Evolutionary conservation across 2,329 filamentous ascomycete genomes (phyloP).

Genomic region (Neofusicoccum kwambonambiense): DNA sequence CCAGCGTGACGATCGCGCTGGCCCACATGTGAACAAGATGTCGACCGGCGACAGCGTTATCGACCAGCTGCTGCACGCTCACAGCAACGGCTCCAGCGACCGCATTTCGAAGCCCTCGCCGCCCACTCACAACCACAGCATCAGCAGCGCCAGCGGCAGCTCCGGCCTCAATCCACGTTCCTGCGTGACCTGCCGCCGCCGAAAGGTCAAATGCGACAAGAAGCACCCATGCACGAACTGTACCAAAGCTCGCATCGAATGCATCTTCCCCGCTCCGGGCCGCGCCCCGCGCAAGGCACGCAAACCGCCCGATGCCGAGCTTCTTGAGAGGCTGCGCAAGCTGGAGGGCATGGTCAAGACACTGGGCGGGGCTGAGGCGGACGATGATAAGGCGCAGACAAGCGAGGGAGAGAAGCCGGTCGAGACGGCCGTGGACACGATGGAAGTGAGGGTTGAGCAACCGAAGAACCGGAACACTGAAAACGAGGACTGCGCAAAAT

Average conservation of each 20-base stretch:
- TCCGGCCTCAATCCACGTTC: conserved; percentile 38
- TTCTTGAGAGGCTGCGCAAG: conserved; percentile 70
- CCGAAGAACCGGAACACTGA: conserved; percentile 21
- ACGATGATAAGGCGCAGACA: conserved; percentile 35
- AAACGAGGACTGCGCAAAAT: conserved; percentile 23
- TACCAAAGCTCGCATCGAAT: conserved; percentile 66
- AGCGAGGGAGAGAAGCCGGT: conserved; percentile 23
- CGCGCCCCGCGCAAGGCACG: conserved; percentile 67
- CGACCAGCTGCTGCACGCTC: conserved; percentile 8
- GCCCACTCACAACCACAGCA: conserved; percentile 8
- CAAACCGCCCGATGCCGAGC: conserved; percentile 67
- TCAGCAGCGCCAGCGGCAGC: conserved; percentile 12
- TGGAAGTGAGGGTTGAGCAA: not conserved
- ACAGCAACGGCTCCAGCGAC: conserved; percentile 16
- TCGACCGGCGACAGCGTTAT: not conserved
- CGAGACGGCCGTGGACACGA: not conserved
- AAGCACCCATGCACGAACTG: conserved; percentile 75
- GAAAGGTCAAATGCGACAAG: conserved; percentile 78
- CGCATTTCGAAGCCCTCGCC: conserved; percentile 10
- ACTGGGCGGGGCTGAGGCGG: conserved; percentile 40
- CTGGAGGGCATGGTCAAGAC: conserved; percentile 72
- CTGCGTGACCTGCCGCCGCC: conserved; percentile 54
- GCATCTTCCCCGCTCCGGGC: conserved; percentile 72
- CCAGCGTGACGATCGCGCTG: not conserved
- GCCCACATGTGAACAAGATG: conserved; percentile 5